A percentile compares a stretch with the other conserved stretches of the same genome.
These are phyloP conservation scores for Coemansia sp. DNA, from an alignment of 192 early-diverging fungal species.

Conservation along the genomic window DNA sequence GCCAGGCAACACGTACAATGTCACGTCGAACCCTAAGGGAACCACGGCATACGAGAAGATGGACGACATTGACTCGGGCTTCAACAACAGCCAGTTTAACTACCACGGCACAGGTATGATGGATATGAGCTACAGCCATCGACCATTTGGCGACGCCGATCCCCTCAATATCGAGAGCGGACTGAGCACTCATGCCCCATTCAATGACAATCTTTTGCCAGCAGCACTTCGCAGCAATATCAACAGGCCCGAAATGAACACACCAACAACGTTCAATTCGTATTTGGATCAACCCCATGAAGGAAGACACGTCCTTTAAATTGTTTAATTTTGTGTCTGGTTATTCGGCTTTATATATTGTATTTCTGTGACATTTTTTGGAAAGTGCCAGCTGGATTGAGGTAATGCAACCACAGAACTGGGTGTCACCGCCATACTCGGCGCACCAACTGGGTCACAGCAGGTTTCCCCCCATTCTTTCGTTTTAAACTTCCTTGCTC, in stretches of 20 bases:
- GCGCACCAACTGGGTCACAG: too few relatives aligned
- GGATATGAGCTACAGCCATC: conserved; percentile 16
- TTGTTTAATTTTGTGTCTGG: too few relatives aligned
- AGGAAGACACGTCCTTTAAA: conserved; percentile 23
- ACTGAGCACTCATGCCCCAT: conserved; percentile 22
- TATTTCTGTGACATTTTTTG: too few relatives aligned
- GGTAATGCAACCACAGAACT: too few relatives aligned
- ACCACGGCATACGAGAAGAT: conserved; percentile 46
- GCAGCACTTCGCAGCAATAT: conserved; percentile 43
- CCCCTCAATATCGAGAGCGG: conserved; percentile 20
- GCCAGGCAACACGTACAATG: conserved; percentile 35
- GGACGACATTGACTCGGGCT: conserved; percentile 30
- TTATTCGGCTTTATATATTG: too few relatives aligned
- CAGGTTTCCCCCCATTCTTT: too few relatives aligned
- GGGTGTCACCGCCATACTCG: too few relatives aligned
- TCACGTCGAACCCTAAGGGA: conserved; percentile 28
- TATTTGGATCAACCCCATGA: conserved; percentile 7
- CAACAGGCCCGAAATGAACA: conserved; percentile 36
- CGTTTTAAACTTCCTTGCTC: too few relatives aligned
- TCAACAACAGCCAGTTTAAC: conserved; percentile 37
- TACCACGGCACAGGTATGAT: conserved; percentile 26
- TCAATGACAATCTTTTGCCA: conserved; percentile 31
- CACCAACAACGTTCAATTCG: conserved; percentile 28
- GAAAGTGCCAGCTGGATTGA: too few relatives aligned
- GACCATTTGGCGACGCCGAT: conserved; percentile 21